phyloP scores from a whole-genome alignment of 2,329 filamentous ascomycete genomes.

The Chaetomium sp. region DNA sequence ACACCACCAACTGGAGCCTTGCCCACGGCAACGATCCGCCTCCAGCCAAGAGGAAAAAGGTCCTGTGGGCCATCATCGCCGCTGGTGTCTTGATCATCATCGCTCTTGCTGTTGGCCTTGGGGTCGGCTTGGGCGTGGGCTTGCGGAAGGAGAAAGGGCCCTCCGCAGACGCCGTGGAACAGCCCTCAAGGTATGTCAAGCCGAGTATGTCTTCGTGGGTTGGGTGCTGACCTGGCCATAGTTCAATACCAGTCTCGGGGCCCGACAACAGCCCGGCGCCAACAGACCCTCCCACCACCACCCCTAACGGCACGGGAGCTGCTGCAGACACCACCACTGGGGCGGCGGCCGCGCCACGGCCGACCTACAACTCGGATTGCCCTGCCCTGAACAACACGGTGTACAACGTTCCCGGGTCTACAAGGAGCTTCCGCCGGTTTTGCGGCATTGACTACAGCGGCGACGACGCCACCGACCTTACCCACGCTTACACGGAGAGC shows the following conservation, averaged over 20 bases:
- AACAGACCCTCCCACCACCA: slow-evolving; percentile 2
- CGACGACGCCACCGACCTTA: slow-evolving; percentile 38
- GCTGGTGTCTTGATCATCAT: slow-evolving; percentile 40
- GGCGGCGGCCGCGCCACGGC: slow-evolving; percentile 34
- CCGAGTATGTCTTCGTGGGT: background rate
- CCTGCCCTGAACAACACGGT: slow-evolving; percentile 49
- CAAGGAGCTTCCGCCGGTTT: slow-evolving; percentile 47
- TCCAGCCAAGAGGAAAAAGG: slow-evolving; percentile 38
- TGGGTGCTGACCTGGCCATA: slow-evolving; percentile 3
- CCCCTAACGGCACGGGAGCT: slow-evolving; percentile 21
- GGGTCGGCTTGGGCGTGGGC: slow-evolving; percentile 42
- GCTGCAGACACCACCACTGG: slow-evolving; percentile 32
- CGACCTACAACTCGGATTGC: slow-evolving; percentile 41
- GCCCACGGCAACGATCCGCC: slow-evolving; percentile 17
- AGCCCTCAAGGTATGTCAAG: slow-evolving; percentile 36
- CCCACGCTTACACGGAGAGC: slow-evolving; percentile 39
- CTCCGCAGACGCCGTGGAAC: slow-evolving; percentile 14
- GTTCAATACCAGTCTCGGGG: background rate
- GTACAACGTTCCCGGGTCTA: slow-evolving; percentile 46
- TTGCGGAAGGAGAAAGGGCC: slow-evolving; percentile 13
- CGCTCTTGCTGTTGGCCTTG: slow-evolving; percentile 47
- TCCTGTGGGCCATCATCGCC: slow-evolving; percentile 43
- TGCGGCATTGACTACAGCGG: slow-evolving; percentile 52
- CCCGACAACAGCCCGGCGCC: background rate
- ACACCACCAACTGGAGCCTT: slow-evolving; percentile 20